phyloP scores from a whole-genome alignment of 2,329 filamentous ascomycete genomes.

The Xylariales sp. region DNA sequence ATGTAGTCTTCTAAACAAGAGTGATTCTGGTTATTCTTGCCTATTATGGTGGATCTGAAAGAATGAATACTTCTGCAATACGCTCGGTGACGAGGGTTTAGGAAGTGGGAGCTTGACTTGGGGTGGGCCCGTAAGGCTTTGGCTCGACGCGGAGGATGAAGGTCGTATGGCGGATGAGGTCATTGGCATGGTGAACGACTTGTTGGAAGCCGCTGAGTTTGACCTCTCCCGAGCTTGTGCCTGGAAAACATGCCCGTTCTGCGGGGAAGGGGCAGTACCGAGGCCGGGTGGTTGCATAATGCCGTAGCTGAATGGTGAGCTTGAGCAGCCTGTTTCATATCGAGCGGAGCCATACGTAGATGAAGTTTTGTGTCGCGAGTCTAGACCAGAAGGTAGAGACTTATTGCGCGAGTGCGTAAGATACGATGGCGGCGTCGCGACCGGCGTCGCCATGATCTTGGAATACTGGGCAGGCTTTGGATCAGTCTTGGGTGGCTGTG shows the following conservation, averaged over 20 bases:
- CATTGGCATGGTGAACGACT: constrained; percentile 27
- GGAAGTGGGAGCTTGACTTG: constrained; percentile 15
- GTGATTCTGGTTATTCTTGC: constrained; percentile 27
- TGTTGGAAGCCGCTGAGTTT: constrained; percentile 24
- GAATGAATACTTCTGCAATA: constrained; percentile 52
- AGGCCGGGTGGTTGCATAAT: constrained; percentile 26
- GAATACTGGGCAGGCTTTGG: constrained; percentile 4
- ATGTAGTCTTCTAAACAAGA: too few species aligned
- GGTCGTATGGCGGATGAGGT: constrained; percentile 30
- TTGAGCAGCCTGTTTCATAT: constrained; percentile 21
- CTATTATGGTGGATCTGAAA: constrained; percentile 58
- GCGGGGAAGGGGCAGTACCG: constrained; percentile 25
- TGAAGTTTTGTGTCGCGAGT: constrained; percentile 25
- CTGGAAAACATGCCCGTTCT: constrained; percentile 28
- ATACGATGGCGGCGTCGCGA: too few species aligned
- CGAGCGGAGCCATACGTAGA: constrained; percentile 25
- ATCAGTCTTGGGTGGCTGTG: not conserved
- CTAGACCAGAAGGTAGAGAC: constrained; percentile 21
- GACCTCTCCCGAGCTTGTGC: constrained; percentile 27
- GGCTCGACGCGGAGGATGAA: constrained; percentile 26
- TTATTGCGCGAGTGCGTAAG: constrained; percentile 21
- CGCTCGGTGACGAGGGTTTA: constrained; percentile 24
- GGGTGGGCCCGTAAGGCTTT: constrained; percentile 19
- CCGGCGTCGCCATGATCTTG: constrained; percentile 1
- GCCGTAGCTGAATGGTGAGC: constrained; percentile 29